Percentiles rank a stretch among this genome's conserved stretches.
Evolutionary conservation across 2,329 filamentous ascomycete genomes (phyloP).

Genomic region (Coniochaeta sp.): DNA sequence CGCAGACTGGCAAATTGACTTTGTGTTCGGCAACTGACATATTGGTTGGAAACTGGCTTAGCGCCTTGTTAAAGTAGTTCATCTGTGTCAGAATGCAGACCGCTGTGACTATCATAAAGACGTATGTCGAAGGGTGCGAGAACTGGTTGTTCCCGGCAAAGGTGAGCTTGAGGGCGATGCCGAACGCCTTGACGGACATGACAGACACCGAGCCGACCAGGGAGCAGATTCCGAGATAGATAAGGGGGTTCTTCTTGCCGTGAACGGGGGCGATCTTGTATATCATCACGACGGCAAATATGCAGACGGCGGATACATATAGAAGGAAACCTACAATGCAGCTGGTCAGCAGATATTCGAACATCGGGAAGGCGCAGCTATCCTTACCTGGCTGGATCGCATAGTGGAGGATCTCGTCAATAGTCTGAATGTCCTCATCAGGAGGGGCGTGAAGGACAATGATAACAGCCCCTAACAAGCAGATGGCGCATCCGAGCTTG

Average conservation of each 20-base stretch:
- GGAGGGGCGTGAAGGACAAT: slow-evolving; percentile 96
- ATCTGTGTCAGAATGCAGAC: slow-evolving; percentile 98
- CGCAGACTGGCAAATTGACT: not conserved
- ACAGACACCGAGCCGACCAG: slow-evolving; percentile 95
- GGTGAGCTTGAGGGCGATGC: slow-evolving; percentile 93
- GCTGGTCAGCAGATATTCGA: slow-evolving; percentile 1
- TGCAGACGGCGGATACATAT: slow-evolving; percentile 71
- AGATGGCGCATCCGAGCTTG: slow-evolving; percentile 92
- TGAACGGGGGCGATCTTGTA: slow-evolving; percentile 86
- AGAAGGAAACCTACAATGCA: slow-evolving; percentile 67
- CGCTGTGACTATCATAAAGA: slow-evolving; percentile 86
- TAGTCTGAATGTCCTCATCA: slow-evolving; percentile 82
- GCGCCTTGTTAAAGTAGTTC: slow-evolving; percentile 99
- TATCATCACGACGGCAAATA: slow-evolving; percentile 91
- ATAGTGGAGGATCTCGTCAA: slow-evolving; percentile 86
- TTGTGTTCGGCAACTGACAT: slow-evolving; percentile 57
- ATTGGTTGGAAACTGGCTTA: slow-evolving; percentile 93
- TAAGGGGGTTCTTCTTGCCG: slow-evolving; percentile 90
- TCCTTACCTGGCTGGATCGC: slow-evolving; percentile 79
- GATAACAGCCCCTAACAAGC: slow-evolving; percentile 90
- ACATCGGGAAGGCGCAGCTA: slow-evolving; percentile 6
- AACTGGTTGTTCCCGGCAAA: slow-evolving; percentile 94
- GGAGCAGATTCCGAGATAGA: slow-evolving; percentile 96
- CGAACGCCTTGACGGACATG: slow-evolving; percentile 98
- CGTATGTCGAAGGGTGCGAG: slow-evolving; percentile 88